Evolutionary conservation across 2,329 filamentous ascomycete genomes (phyloP).

Genomic region (Epichloe glyceriae): DNA sequence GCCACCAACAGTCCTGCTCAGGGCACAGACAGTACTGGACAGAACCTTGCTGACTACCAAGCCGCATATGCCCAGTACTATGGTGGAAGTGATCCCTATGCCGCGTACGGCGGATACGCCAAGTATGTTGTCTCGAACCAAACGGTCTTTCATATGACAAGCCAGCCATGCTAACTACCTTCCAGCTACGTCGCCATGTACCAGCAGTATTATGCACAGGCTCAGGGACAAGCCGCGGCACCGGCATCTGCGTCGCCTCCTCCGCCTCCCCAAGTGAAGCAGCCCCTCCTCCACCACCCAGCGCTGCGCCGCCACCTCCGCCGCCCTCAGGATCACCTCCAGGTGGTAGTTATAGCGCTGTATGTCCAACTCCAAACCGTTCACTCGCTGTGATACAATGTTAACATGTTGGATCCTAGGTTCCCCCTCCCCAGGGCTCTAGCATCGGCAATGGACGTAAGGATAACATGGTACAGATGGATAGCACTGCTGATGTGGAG

Average conservation of each 20-base stretch:
- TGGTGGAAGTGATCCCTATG: constrained; percentile 65
- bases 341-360: constrained; percentile 50
- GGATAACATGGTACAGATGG: constrained; percentile 1
- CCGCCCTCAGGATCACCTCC: constrained; percentile 35
- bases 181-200: constrained; percentile 55
- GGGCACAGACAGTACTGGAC: constrained; percentile 15
- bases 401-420: constrained; percentile 19
- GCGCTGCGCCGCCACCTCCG: constrained; percentile 36
- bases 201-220: constrained; percentile 51
- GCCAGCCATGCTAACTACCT: constrained; percentile 10
- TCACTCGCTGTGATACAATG: neutral
- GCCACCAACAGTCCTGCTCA: constrained; percentile 25
- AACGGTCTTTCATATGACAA: neutral
- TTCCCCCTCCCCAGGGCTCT: constrained; percentile 46
- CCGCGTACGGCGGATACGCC: constrained; percentile 78
- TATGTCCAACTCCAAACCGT: constrained; percentile 27
- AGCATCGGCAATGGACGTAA: constrained; percentile 6
- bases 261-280: constrained; percentile 46
- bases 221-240: constrained; percentile 33
- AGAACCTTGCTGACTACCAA: constrained; percentile 46
- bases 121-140: constrained; percentile 35
- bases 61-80: constrained; percentile 81
- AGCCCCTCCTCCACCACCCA: constrained; percentile 46
- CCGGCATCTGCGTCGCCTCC: constrained; percentile 40
- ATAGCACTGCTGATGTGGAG: constrained; percentile 3